Percentiles rank a stretch among this genome's conserved stretches.
phyloP scores from a whole-genome alignment of 2,329 filamentous ascomycete genomes.

The Hymenoscyphus albidus region DNA sequence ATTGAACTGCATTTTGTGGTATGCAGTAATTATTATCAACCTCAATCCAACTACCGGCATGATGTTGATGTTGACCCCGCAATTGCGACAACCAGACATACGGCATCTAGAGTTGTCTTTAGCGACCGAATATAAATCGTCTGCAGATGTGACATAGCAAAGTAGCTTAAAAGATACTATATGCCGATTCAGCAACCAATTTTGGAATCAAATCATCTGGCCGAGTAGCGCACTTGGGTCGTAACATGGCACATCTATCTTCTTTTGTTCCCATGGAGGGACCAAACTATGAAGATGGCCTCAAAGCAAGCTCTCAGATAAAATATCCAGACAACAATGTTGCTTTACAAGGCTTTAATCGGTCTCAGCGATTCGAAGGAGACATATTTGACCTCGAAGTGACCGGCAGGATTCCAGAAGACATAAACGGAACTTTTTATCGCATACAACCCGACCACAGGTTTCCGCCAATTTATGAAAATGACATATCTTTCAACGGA shows the following conservation, averaged over 20 bases:
- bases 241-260: slow-evolving; percentile 24
- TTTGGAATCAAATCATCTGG: not conserved
- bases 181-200: not conserved
- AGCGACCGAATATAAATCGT: not conserved
- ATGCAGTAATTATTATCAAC: not conserved
- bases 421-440: slow-evolving; percentile 44
- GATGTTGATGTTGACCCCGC: not conserved
- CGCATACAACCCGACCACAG: slow-evolving; percentile 44
- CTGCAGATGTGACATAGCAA: not conserved
- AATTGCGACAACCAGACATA: not conserved
- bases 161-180: not conserved
- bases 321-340: slow-evolving; percentile 22
- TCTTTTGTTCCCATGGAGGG: slow-evolving; percentile 15
- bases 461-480: slow-evolving; percentile 52
- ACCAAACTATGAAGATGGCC: slow-evolving; percentile 21
- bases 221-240: not conserved
- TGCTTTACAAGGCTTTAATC: slow-evolving; percentile 40
- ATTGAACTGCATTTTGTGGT: not conserved
- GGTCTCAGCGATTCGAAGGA: slow-evolving; percentile 38
- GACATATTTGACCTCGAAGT: slow-evolving; percentile 40
- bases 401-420: slow-evolving; percentile 39
- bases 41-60: not conserved
- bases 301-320: slow-evolving; percentile 19
- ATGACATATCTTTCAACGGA: slow-evolving; percentile 42
- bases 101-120: not conserved